Conservation (phyloP, 306 rosid genomes). For the Neltuma alba region DNA sequence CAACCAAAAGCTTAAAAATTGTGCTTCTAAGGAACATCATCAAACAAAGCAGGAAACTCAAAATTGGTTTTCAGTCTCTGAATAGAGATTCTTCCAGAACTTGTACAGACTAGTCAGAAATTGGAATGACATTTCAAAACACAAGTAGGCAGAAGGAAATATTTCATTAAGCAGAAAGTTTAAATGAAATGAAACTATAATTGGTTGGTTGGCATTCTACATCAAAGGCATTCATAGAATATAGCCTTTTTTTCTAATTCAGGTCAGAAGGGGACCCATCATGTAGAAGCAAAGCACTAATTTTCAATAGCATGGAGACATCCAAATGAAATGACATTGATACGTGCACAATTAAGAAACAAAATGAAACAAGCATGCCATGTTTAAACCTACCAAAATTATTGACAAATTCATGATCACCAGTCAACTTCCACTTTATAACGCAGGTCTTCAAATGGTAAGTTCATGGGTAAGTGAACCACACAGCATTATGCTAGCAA, state of each 20-base stretch:
- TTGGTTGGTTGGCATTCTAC: not conserved
- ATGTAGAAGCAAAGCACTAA: not conserved
- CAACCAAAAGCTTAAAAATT: not conserved
- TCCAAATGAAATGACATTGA: not conserved
- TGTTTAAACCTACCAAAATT: conserved; percentile 2
- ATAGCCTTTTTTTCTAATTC: not conserved
- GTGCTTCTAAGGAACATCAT: not conserved
- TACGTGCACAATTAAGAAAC: not conserved
- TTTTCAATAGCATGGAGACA: not conserved
- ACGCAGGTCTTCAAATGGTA: conserved; percentile 1
- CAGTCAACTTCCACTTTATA: conserved; percentile 14
- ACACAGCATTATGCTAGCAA: conserved; percentile 4
- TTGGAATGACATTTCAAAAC: not conserved
- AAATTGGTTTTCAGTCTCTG: not conserved
- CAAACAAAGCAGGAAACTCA: not conserved
- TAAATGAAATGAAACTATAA: not conserved
- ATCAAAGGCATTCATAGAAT: not conserved
- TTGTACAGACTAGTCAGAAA: not conserved
- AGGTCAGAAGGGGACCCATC: not conserved
- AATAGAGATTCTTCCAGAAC: not conserved
- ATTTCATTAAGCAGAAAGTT: not conserved
- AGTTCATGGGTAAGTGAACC: conserved; percentile 6
- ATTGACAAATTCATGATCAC: conserved; percentile 16
- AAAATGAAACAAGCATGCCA: conserved; percentile 5
- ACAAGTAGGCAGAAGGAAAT: not conserved